Conservation (phyloP, 78 protist species). For the Ministeria vibrans region DNA sequence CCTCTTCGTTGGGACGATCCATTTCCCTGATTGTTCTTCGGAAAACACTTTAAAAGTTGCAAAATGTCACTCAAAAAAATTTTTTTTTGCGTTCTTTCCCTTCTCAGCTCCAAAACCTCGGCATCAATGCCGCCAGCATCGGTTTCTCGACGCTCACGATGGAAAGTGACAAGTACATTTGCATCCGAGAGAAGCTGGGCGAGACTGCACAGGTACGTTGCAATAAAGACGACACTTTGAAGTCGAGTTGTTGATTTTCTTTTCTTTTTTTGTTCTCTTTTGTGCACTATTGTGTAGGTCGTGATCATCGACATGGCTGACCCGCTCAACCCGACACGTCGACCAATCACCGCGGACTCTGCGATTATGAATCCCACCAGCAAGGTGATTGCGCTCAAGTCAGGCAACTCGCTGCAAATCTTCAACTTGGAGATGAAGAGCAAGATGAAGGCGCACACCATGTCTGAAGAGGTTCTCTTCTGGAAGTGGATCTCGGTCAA, state of each 20-base stretch:
- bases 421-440: conserved; percentile 84
- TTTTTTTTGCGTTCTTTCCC: background rate
- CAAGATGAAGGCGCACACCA: conserved; percentile 68
- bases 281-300: conserved; percentile 26
- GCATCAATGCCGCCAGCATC: conserved; percentile 63
- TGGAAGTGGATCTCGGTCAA: conserved; percentile 90
- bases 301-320: conserved; percentile 78
- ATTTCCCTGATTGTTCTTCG: too few relatives aligned
- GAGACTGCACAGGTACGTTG: conserved; percentile 28
- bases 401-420: conserved; percentile 81
- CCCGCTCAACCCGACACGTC: conserved; percentile 57
- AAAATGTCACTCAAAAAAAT: background rate
- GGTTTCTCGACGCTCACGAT: conserved; percentile 81
- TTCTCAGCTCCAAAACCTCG: conserved; percentile 39
- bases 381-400: conserved; percentile 88
- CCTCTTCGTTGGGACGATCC: too few relatives aligned
- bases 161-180: conserved; percentile 89
- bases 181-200: conserved; percentile 80
- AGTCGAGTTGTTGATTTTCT: background rate
- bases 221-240: background rate
- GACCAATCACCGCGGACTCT: conserved; percentile 85
- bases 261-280: background rate
- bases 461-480: conserved; percentile 79
- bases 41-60: too few relatives aligned
- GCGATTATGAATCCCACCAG: conserved; percentile 94